Evolutionary conservation across 192 early-diverging fungal species (phyloP), one percentile per base, ranked within the genome.

Genomic region (Linnemannia schmuckeri): DNA sequence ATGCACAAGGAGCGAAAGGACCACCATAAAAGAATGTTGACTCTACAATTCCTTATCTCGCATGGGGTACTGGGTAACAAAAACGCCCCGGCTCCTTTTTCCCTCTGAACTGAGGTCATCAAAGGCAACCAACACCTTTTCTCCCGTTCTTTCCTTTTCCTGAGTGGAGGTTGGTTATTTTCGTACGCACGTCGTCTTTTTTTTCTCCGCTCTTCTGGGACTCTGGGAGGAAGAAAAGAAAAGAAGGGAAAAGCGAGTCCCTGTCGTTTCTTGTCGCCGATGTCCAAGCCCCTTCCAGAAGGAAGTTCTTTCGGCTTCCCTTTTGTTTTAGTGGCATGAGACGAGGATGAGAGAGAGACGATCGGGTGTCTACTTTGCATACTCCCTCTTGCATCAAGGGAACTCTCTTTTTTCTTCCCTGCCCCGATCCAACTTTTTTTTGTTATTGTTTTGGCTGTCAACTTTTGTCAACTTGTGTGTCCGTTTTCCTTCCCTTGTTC

Each of bases 391-490:
- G 55, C n/a, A 61, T 61, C 49, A 52, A 52, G 49, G 55, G 55
- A 61, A 61, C 61, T 66, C 10, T 30, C n/a, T 61, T 27, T 27
- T 61, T 24, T n/a, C n/a, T n/a, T n/a, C 24, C 27, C 27, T 66
- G 61, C 61, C 61, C 61, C 61, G 61, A 66, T 66, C 61, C 61
- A 27, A 66, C n/a, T 61, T 61, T 57, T 61, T 30, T 61, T 66
- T 66, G 61, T 49, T 54, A 52, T 38, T 75, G 33, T 47, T 75
- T 57, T 54, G 37, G 4, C 55, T 10, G n/a, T n/a, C 33, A 35
- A 35, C 52, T 44, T 37, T 37, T 37, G 37, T 37, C 37, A 3
- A 47, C 15, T 17, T 20, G 17, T 20, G 17, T 54, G 52, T 54
- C 52, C 27, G 55, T 57, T 24, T 38, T 46, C 9, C 57, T 57